Evolutionary conservation across 192 early-diverging fungal genomes (phyloP).

Genomic region (Coemansia sp.): DNA sequence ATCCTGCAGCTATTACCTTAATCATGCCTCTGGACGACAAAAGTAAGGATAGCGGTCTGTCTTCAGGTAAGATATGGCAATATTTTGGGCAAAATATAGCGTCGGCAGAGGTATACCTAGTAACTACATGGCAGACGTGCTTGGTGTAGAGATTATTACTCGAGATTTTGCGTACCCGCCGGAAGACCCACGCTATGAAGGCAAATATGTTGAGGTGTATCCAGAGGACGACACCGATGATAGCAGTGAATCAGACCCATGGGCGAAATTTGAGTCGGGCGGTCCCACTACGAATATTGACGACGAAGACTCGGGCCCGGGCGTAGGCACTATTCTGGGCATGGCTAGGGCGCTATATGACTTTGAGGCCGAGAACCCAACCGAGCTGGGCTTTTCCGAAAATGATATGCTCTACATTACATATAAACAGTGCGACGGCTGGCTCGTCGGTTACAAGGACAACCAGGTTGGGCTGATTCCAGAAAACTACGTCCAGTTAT

Average conservation of each 20-base stretch:
- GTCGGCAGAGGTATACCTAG: background rate
- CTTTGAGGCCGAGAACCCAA: slow-evolving; percentile 69
- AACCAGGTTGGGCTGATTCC: slow-evolving; percentile 72
- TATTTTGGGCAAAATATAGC: background rate
- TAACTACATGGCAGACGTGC: background rate
- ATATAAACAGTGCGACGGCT: slow-evolving; percentile 72
- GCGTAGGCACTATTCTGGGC: slow-evolving; percentile 18
- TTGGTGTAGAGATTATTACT: slow-evolving; percentile 28
- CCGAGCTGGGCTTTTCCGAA: slow-evolving; percentile 65
- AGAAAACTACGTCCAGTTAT: slow-evolving; percentile 72
- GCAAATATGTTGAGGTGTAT: slow-evolving; percentile 16
- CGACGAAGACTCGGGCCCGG: slow-evolving; percentile 11
- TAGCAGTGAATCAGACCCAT: slow-evolving; percentile 39
- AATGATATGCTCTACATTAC: slow-evolving; percentile 66
- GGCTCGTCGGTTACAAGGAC: slow-evolving; percentile 68
- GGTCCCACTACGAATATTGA: slow-evolving; percentile 19
- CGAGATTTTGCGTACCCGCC: slow-evolving; percentile 53
- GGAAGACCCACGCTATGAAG: slow-evolving; percentile 44
- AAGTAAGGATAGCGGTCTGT: background rate
- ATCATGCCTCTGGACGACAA: slow-evolving; percentile 1
- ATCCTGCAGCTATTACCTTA: background rate
- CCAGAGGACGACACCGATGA: slow-evolving; percentile 30
- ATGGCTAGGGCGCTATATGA: slow-evolving; percentile 68
- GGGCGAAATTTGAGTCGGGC: slow-evolving; percentile 42
- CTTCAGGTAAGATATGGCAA: slow-evolving; percentile 15